phyloP scores from a whole-genome alignment of 345 rosid genomes.

The Ricinus communis region DNA sequence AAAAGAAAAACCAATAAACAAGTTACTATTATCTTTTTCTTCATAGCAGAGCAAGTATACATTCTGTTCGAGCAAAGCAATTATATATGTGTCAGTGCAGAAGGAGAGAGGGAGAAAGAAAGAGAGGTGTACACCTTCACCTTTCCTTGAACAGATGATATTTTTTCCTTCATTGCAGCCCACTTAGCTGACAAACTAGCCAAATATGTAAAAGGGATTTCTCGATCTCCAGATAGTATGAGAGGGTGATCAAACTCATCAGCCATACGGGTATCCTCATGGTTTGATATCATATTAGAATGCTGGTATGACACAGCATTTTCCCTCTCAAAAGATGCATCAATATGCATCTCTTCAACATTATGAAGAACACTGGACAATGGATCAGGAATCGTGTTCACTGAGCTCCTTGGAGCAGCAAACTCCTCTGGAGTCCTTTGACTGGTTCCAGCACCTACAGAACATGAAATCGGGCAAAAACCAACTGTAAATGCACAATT shows the following conservation, averaged over 20 bases:
- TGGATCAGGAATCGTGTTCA: conserved; percentile 34
- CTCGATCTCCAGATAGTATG: conserved; percentile 45
- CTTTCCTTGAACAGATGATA: conserved; percentile 56
- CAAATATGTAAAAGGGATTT: conserved; percentile 83
- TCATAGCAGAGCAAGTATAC: background rate
- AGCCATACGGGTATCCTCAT: conserved; percentile 39
- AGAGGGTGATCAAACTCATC: conserved; percentile 55
- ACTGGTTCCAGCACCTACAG: conserved; percentile 41
- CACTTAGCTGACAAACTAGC: conserved; percentile 78
- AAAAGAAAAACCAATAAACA: background rate
- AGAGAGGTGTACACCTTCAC: conserved; percentile 54
- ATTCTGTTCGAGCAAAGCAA: background rate
- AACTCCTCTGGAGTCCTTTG: conserved; percentile 35
- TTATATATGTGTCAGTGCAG: background rate
- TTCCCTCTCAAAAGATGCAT: conserved; percentile 33
- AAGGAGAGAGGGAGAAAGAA: conserved; percentile 1
- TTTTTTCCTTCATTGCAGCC: conserved; percentile 59
- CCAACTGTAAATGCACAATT: background rate
- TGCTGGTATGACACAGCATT: conserved; percentile 24
- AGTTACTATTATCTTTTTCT: background rate
- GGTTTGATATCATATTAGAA: conserved; percentile 22
- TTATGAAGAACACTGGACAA: conserved; percentile 38
- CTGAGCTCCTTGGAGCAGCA: conserved; percentile 27
- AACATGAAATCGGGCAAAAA: conserved; percentile 10
- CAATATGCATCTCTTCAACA: conserved; percentile 33